Conservation (phyloP, 164 flowering plant species). For the Magnolia changhungtana region DNA sequence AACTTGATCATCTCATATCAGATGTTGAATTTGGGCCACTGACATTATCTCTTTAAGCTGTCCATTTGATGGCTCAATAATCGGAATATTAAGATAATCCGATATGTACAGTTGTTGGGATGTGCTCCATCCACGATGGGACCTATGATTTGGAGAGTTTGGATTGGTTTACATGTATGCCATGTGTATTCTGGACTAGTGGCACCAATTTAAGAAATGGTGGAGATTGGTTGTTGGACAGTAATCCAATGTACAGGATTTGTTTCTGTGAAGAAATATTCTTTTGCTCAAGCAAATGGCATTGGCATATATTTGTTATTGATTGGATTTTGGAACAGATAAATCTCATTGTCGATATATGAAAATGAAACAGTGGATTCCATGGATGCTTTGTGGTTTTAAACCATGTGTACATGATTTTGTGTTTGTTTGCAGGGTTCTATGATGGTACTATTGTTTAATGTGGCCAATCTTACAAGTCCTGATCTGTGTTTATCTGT, state of each 20-base stretch:
- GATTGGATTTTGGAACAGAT: background rate
- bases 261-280: conserved; percentile 19
- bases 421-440: no score
- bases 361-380: background rate
- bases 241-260: conserved; percentile 21
- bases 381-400: background rate
- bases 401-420: no score
- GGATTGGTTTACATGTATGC: background rate
- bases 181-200: background rate
- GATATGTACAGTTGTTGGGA: background rate
- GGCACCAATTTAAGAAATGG: background rate
- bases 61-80: background rate
- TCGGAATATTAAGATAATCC: background rate
- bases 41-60: background rate
- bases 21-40: background rate
- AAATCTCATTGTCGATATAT: background rate
- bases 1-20: background rate
- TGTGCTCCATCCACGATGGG: background rate
- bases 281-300: conserved; percentile 15
- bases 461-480: no score
- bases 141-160: background rate
- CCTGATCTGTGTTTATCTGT: no score
- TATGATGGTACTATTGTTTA: no score
- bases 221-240: background rate
- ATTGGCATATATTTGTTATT: background rate